These are phyloP conservation scores for Irpex rosettiformis DNA, from an alignment of 1,284 basidiomycete species.

Conservation along the genomic window DNA sequence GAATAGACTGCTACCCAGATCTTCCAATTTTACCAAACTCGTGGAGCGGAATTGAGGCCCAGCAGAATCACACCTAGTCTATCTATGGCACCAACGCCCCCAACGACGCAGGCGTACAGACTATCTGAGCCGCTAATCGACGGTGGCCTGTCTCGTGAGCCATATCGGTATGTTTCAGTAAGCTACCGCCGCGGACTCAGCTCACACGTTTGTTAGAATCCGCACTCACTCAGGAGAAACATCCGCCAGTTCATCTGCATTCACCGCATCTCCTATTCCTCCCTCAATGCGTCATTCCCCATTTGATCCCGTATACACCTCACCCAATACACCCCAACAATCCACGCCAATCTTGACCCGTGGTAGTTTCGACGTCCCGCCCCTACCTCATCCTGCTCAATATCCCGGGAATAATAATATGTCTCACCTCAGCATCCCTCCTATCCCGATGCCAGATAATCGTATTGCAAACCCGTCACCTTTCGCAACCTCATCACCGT, in stretches of 20 bases:
- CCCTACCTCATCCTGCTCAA: constrained; percentile 2
- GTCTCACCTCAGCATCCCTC: background rate
- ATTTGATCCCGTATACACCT: background rate
- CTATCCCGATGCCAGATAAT: background rate
- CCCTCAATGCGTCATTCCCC: background rate
- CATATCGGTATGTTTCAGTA: background rate
- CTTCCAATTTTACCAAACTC: background rate
- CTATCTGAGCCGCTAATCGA: background rate
- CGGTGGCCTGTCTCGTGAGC: background rate
- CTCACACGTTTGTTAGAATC: background rate
- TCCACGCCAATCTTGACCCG: background rate
- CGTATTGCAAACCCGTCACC: constrained; percentile 16
- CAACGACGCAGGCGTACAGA: background rate
- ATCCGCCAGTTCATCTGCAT: background rate
- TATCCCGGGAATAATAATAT: background rate
- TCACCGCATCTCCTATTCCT: background rate
- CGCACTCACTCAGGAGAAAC: background rate
- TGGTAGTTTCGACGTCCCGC: background rate
- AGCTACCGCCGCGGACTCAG: background rate
- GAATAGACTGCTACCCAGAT: background rate
- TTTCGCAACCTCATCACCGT: constrained; percentile 9
- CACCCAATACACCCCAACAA: background rate
- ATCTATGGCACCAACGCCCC: background rate
- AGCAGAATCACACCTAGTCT: background rate
- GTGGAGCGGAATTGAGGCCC: background rate